Evolutionary conservation across 495 filamentous ascomycete genomes (phyloP), one percentile per base, ranked within the genome.

Genomic region (Tirmania nivea): DNA sequence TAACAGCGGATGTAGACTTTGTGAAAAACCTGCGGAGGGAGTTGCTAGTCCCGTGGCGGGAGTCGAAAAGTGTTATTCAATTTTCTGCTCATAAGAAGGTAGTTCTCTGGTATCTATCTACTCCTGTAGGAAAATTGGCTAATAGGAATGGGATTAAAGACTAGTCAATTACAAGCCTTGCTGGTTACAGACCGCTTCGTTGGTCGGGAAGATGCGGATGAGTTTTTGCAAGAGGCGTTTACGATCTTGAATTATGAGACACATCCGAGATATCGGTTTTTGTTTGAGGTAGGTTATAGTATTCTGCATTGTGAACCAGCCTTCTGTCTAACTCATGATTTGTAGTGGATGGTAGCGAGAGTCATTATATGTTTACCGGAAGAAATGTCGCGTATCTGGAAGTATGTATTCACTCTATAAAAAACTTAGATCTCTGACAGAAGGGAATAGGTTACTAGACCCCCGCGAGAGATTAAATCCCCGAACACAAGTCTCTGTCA

Each of bases 81-180:
- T 31, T 31, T 31, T 31, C 25, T 31, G 2, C 25, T 31, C 25
- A 3, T 31, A 31, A 31, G 7, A 31, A 31, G 25, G 25, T 31
- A 3, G 25, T 31, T 31, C 7, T 31, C 25, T 31, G 25, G 7
- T 31, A 3, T 31, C 25, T 31, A 1, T 31, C 25, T 31, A 31
- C 25, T 7, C 3, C 25, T 7, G 25, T 31, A 31, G 7, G 25
- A 31, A 31, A 31, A 31, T 31, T 31, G 25, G 25, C 25, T 31
- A 7, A 31, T 31, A 3, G 7, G 7, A 31, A 1, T 5, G 25
- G 25, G 25, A 31, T 31, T 31, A 21, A 42, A 12, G 8, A 35
- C 62, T 9, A 53, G 65, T 14, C 71, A 73, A 54, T 55, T 74
- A n/a, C 71, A 74, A 54, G 55, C 65, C 0, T 61, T 72, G 55